Evolutionary conservation across 2,329 filamentous ascomycete species (phyloP), one percentile per base, ranked within the genome.

Genomic region (Simplicillium aogashimaense): DNA sequence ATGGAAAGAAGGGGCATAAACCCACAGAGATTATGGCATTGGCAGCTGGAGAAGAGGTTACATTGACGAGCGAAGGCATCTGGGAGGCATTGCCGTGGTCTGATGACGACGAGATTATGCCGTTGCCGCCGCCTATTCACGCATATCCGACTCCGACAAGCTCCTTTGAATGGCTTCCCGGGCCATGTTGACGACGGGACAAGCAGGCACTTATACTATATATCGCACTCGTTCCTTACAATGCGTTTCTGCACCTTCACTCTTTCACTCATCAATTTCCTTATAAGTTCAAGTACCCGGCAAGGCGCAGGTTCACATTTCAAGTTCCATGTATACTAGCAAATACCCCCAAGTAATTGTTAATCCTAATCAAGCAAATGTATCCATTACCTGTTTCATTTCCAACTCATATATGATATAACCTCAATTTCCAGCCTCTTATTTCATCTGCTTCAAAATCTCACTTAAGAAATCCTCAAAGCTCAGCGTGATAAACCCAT

Each of bases 401-500:
- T n/a, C n/a, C n/a, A n/a, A n/a, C n/a, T n/a, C n/a, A n/a, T n/a
- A n/a, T n/a, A n/a, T n/a, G n/a, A n/a, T n/a, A n/a, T n/a, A n/a
- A n/a, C n/a, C n/a, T n/a, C n/a, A n/a, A n/a, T n/a, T 15, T 16
- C n/a, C 25, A 7, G 15, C 17, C 15, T 15, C 37, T 28, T 63
- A 76, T 63, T 70, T 75, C 44, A 79, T 59, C 61, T 79, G 76
- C 57, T 74, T 74, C 48, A 80, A 50, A 47, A 79, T 78, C 63
- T 79, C 82, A 30, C 78, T 81, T 55, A 88, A 64, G 58, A 88
- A 88, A 53, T 88, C 83, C 65, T 88, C 83, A 53, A 89, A 89
- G 57, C 81, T 86, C 40, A 89, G 63, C 4, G 83, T 89, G 51
- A 89, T 86, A 59, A 89, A 97, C 2, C 92, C 92, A 63, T 97